Conservation (phyloP, 1,284 basidiomycete species). For the Sparassis latifolia region DNA sequence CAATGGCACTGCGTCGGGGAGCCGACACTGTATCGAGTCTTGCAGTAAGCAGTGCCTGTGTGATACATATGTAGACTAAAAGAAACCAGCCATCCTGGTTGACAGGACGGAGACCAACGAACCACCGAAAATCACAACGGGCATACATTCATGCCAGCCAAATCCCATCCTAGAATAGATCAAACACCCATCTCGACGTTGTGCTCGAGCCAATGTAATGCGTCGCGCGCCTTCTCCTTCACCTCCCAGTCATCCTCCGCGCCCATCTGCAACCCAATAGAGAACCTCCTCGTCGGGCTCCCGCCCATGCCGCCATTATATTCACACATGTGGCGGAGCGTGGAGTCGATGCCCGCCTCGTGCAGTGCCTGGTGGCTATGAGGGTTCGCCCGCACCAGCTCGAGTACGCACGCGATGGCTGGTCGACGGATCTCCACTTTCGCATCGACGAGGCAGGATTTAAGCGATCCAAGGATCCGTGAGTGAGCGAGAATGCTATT, state of each 20-base stretch:
- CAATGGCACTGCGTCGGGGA: no score
- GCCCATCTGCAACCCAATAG: constrained; percentile 23
- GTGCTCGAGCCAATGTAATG: constrained; percentile 31
- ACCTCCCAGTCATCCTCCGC: constrained; percentile 49
- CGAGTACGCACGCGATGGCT: constrained; percentile 48
- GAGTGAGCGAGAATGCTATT: constrained; percentile 42
- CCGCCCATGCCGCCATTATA: constrained; percentile 32
- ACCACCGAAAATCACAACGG: no score
- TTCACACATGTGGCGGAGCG: constrained; percentile 45
- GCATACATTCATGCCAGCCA: no score
- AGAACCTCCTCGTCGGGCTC: constrained; percentile 24
- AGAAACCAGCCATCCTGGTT: no score
- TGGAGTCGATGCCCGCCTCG: constrained; percentile 38
- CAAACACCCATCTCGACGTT: constrained; percentile 15
- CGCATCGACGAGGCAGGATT: constrained; percentile 48
- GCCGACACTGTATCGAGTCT: no score
- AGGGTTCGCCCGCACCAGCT: constrained; percentile 37
- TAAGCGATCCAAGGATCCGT: constrained; percentile 44
- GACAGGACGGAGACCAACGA: no score
- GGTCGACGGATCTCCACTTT: constrained; percentile 54
- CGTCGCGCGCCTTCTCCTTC: constrained; percentile 44
- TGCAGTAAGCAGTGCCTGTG: no score
- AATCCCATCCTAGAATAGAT: not conserved
- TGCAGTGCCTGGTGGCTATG: constrained; percentile 30
- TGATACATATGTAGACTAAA: no score